A percentile compares a stretch with the other conserved stretches of the same genome.
phyloP scores from a whole-genome alignment of 805 yeast genomes.

The Yarrowia yakushimensis region DNA sequence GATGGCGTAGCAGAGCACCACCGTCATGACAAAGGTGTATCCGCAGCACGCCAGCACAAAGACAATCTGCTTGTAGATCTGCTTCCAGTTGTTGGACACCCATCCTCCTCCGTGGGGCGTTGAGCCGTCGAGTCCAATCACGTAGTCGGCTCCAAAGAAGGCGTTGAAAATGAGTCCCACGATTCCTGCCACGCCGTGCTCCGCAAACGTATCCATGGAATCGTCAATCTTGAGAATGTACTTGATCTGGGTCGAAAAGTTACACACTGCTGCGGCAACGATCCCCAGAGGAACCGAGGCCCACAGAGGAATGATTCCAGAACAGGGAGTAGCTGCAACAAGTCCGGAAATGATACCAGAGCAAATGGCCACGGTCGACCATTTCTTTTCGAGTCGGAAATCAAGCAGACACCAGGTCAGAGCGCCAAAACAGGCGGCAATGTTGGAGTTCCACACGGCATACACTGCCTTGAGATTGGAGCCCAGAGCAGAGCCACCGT shows the following conservation, averaged over 20 bases:
- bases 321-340: slow-evolving; percentile 95
- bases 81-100: slow-evolving; percentile 86
- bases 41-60: slow-evolving; percentile 72
- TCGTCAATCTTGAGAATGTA: slow-evolving; percentile 81
- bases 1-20: slow-evolving; percentile 67
- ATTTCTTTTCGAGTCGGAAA: slow-evolving; percentile 80
- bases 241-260: slow-evolving; percentile 84
- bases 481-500: slow-evolving; percentile 81
- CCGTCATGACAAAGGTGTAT: slow-evolving; percentile 72
- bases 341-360: slow-evolving; percentile 94
- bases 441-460: slow-evolving; percentile 86
- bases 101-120: slow-evolving; percentile 89
- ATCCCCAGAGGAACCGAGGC: slow-evolving; percentile 84
- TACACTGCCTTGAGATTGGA: slow-evolving; percentile 82
- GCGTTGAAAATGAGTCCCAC: slow-evolving; percentile 85
- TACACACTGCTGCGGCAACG: slow-evolving; percentile 77
- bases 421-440: slow-evolving; percentile 88
- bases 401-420: slow-evolving; percentile 89
- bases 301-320: slow-evolving; percentile 88
- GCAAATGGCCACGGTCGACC: slow-evolving; percentile 93
- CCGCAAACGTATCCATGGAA: slow-evolving; percentile 93
- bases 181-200: slow-evolving; percentile 96
- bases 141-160: slow-evolving; percentile 79
- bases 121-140: slow-evolving; percentile 84
- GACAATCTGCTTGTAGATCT: slow-evolving; percentile 85